Base-by-base conservation (phyloP, 2,329 filamentous ascomycete genomes). In the Lachnellula cervina region DNA sequence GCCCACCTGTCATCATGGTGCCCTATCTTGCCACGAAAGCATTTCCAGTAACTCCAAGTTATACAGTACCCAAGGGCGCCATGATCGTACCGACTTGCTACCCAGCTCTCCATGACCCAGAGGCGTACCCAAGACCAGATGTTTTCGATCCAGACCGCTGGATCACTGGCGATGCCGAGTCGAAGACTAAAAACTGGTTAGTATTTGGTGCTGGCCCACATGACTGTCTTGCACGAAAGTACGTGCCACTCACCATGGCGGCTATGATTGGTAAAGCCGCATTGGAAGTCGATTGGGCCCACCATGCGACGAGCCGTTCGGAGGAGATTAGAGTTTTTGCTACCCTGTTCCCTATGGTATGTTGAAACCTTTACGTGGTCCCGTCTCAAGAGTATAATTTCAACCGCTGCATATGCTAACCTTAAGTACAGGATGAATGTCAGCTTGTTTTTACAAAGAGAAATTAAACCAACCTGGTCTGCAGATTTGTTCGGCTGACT, bases 331-430 rank as follows among this genome's bases (percentile, higher is more conserved):
- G 94, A 77, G 92, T 97, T 63, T 97, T 97, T 76, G 93, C 93
- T 37, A 96, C 91, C 19, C 93, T 97, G 65, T 97, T 97, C 80
- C 93, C 93, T 52, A 87, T 89, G 87, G 92, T 94, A 75, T 71
- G 85, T 77, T 3, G 9, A 32, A 32, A 9, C 13, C 2, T 4
- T 13, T 0, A 32, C 13, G 9, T 13, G 9, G 28, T 32, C 28
- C 28, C 13, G 9, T 32, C 28, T 13, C 9, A 13, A 32, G 28
- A 32, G 28, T 9, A 32, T 32, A 32, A 4, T 32, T 9, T 11
- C 9, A 32, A 32, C 28, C 28, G 13, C 28, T 32, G 9, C 28
- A 13, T 32, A 11, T 32, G 28, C 8, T 32, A 32, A 32, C 9
- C 3, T 11, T 13, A 32, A 32, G 28, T 4, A 9, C 28, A 32